Conservation (phyloP, 495 filamentous ascomycete species). For the Aspergillus diversus region DNA sequence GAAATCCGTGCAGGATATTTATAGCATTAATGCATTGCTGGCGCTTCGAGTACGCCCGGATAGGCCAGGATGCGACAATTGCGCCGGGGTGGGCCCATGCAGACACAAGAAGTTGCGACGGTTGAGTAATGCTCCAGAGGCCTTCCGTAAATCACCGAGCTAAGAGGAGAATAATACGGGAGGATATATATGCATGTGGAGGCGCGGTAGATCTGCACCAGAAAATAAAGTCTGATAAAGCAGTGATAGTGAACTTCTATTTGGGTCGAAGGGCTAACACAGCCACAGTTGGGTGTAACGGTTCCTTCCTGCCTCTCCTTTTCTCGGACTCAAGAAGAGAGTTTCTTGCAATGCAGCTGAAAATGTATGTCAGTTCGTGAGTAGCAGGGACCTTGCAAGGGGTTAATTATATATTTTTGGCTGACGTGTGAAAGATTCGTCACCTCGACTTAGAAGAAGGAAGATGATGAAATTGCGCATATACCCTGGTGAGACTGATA, state of each 20-base stretch:
- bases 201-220: conserved; percentile 10
- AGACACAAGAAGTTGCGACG: not conserved
- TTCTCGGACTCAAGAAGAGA: not conserved
- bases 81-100: conserved; percentile 17
- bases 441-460: not conserved
- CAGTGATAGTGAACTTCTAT: not conserved
- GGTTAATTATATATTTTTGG: not conserved
- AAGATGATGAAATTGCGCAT: not conserved
- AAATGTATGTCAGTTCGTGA: not conserved
- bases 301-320: not conserved
- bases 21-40: conserved; percentile 16
- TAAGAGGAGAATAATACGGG: not conserved
- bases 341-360: not conserved
- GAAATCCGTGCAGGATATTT: conserved; percentile 7
- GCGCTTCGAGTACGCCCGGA: conserved; percentile 9
- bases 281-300: conserved; percentile 14
- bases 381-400: not conserved
- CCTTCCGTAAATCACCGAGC: not conserved
- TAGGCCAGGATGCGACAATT: conserved; percentile 12
- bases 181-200: conserved; percentile 11
- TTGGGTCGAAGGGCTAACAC: not conserved
- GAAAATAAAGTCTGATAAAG: not conserved
- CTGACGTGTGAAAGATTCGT: not conserved
- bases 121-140: not conserved
- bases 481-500: not conserved